phyloP scores from a whole-genome alignment of 2,329 filamentous ascomycete genomes.

The Pezicula rhizophila region DNA sequence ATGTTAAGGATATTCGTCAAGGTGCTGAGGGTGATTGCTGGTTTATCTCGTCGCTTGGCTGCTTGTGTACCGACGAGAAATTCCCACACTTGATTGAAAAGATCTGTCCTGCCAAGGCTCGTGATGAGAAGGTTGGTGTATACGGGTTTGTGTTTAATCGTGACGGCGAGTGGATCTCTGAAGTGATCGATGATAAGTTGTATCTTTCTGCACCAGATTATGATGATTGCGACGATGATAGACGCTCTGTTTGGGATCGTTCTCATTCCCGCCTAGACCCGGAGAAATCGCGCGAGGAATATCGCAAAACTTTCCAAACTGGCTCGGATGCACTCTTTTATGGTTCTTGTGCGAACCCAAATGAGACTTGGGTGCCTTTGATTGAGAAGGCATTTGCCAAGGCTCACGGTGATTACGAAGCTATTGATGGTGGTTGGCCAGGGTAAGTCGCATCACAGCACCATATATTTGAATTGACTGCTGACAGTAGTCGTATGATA shows the following conservation, averaged over 20 bases:
- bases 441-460: constrained; percentile 15
- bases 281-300: constrained; percentile 40
- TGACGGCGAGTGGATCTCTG: constrained; percentile 86
- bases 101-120: constrained; percentile 24
- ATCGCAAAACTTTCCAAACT: constrained; percentile 27
- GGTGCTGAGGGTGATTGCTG: constrained; percentile 78
- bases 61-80: constrained; percentile 47
- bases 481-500: background rate
- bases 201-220: constrained; percentile 77
- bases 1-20: constrained; percentile 70
- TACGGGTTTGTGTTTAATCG: constrained; percentile 85
- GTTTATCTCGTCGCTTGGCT: constrained; percentile 76
- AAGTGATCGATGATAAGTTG: constrained; percentile 85
- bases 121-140: constrained; percentile 59
- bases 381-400: constrained; percentile 81
- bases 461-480: background rate
- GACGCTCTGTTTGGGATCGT: constrained; percentile 34
- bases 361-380: constrained; percentile 76
- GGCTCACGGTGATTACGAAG: constrained; percentile 70
- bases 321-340: constrained; percentile 65
- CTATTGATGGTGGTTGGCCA: constrained; percentile 64
- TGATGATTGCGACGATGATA: constrained; percentile 63
- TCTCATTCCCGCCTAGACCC: constrained; percentile 8
- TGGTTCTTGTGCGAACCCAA: constrained; percentile 65
- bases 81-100: constrained; percentile 40